Conservation (phyloP, 108 stramenopile species). For the Mayamaea pseudoterrestris region DNA sequence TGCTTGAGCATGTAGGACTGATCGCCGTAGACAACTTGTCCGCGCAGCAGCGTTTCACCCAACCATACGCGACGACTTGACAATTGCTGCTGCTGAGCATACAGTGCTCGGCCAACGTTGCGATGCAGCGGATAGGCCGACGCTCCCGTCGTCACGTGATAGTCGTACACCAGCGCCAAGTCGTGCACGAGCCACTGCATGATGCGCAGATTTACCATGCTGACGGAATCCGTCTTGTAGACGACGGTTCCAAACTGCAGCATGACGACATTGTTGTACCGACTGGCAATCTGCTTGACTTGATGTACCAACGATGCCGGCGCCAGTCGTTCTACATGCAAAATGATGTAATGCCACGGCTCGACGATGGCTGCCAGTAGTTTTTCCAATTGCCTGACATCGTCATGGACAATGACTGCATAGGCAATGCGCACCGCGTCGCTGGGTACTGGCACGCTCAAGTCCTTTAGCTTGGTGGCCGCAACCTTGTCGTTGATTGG, state of each 20-base stretch:
- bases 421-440: slow-evolving; percentile 10
- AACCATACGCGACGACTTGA: slow-evolving; percentile 23
- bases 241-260: slow-evolving; percentile 28
- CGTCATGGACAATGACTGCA: slow-evolving; percentile 25
- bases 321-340: slow-evolving; percentile 24
- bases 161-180: slow-evolving; percentile 19
- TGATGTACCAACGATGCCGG: slow-evolving; percentile 1
- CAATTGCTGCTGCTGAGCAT: neutral
- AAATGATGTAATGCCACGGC: slow-evolving; percentile 25
- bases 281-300: slow-evolving; percentile 10
- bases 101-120: neutral
- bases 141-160: slow-evolving; percentile 17
- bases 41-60: slow-evolving; percentile 15
- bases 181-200: slow-evolving; percentile 18
- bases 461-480: too few relatives aligned
- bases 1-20: slow-evolving; percentile 11
- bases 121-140: slow-evolving; percentile 29
- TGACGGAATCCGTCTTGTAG: slow-evolving; percentile 30
- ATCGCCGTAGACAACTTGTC: neutral
- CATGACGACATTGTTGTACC: slow-evolving; percentile 16
- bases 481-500: neutral
- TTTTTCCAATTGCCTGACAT: slow-evolving; percentile 17
- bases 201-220: slow-evolving; percentile 16
- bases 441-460: neutral
- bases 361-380: slow-evolving; percentile 18